A percentile compares a stretch with the other conserved stretches of the same genome.
Evolutionary conservation across 2,329 filamentous ascomycete species (phyloP).

Genomic region (Xylaria sp.): DNA sequence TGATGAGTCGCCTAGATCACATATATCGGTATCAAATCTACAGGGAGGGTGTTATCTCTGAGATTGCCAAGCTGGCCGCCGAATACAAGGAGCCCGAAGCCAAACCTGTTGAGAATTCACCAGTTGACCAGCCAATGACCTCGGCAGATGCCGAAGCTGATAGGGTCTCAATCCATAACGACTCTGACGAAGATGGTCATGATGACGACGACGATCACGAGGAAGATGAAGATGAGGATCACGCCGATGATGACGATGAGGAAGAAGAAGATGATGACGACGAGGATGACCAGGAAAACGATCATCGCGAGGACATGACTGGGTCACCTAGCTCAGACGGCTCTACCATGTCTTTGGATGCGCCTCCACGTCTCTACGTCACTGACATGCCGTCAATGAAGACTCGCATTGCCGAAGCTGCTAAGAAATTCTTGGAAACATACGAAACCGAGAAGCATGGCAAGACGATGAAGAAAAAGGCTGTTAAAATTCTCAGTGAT

Average conservation of each 20-base stretch:
- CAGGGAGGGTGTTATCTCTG: constrained; percentile 91
- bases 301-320: constrained; percentile 64
- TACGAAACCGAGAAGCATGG: constrained; percentile 82
- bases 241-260: constrained; percentile 62
- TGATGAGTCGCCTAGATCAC: constrained; percentile 82
- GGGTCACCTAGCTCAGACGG: constrained; percentile 75
- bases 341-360: constrained; percentile 72
- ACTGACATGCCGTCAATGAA: constrained; percentile 68
- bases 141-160: constrained; percentile 52
- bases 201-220: constrained; percentile 24
- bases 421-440: constrained; percentile 82
- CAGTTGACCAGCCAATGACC: constrained; percentile 46
- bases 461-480: constrained; percentile 80
- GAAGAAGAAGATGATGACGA: constrained; percentile 63
- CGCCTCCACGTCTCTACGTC: constrained; percentile 59
- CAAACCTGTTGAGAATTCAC: constrained; percentile 47
- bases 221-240: constrained; percentile 50
- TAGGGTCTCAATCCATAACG: constrained; percentile 54
- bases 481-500: constrained; percentile 76
- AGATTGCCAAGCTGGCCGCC: constrained; percentile 83
- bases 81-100: constrained; percentile 54
- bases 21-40: constrained; percentile 98
- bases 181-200: constrained; percentile 56
- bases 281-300: constrained; percentile 62
- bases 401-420: constrained; percentile 77